phyloP scores from a whole-genome alignment of 192 early-diverging fungal genomes.

The Backusella tuberculispora region DNA sequence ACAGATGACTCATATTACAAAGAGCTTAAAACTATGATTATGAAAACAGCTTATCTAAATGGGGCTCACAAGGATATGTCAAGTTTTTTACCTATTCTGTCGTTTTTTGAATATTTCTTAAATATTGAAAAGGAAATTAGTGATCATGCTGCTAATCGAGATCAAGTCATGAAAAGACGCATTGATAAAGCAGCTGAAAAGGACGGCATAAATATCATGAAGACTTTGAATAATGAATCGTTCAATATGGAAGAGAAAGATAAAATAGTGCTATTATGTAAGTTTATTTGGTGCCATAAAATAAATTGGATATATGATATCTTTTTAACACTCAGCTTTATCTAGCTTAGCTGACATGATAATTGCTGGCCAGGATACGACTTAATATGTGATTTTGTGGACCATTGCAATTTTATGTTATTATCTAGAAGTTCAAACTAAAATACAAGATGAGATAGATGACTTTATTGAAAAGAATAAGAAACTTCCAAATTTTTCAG shows the following conservation, averaged over 20 bases:
- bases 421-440: slow-evolving; percentile 28
- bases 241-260: not conserved
- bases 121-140: no score
- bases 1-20: no score
- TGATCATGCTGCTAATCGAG: not conserved
- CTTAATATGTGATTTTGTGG: slow-evolving; percentile 9
- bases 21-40: no score
- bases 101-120: no score
- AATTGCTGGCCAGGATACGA: slow-evolving; percentile 16
- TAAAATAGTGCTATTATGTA: not conserved
- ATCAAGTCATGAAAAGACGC: not conserved
- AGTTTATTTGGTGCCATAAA: not conserved
- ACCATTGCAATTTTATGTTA: slow-evolving; percentile 1
- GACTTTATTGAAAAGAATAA: not conserved
- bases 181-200: not conserved
- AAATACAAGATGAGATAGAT: slow-evolving; percentile 20
- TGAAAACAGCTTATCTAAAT: no score
- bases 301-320: no score
- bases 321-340: no score
- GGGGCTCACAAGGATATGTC: no score
- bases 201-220: not conserved
- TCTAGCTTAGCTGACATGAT: not conserved
- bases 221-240: not conserved
- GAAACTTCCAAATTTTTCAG: not conserved
- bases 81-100: no score